A percentile compares a stretch with the other conserved stretches of the same genome.
Conservation (phyloP, 768 basidiomycete species). For the Hypholoma sublateritium region DNA sequence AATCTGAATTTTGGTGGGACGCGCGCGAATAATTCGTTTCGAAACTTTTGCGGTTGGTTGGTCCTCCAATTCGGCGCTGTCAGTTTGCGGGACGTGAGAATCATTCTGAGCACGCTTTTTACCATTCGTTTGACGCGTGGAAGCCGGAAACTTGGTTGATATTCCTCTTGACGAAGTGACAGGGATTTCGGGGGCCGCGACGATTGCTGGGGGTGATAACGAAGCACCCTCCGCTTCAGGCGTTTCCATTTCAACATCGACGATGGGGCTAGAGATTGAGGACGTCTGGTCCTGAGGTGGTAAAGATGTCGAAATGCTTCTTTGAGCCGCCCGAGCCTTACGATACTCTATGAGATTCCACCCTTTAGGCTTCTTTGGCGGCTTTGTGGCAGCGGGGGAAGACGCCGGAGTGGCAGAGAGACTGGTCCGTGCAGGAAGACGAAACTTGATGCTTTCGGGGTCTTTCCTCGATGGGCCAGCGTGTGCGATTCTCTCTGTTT, state of each 20-base stretch:
- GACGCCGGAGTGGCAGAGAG: constrained; percentile 22
- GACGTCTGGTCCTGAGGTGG: constrained; percentile 7
- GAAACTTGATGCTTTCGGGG: constrained; percentile 34
- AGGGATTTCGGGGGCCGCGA: not conserved
- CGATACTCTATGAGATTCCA: constrained; percentile 15
- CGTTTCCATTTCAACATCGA: constrained; percentile 18
- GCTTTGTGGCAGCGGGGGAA: constrained; percentile 22
- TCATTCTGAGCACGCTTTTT: not conserved
- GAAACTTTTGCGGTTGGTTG: not conserved
- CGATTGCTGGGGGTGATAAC: not conserved
- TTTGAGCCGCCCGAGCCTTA: constrained; percentile 4
- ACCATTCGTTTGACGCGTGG: constrained; percentile 1
- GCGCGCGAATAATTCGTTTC: not conserved
- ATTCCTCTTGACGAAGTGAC: not conserved
- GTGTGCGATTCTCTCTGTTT: constrained; percentile 13
- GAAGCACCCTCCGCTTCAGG: constrained; percentile 10
- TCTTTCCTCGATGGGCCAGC: constrained; percentile 23
- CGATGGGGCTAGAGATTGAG: constrained; percentile 6
- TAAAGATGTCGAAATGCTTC: constrained; percentile 2
- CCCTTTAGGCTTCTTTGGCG: constrained; percentile 23
- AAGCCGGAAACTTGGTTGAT: not conserved
- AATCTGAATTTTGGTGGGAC: constrained; percentile 6
- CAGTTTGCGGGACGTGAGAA: not conserved
- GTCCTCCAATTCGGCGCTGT: not conserved
- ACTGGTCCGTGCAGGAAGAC: constrained; percentile 25